Base-by-base conservation (phyloP, 1,284 basidiomycete genomes). In the Schizophyllum commune region DNA sequence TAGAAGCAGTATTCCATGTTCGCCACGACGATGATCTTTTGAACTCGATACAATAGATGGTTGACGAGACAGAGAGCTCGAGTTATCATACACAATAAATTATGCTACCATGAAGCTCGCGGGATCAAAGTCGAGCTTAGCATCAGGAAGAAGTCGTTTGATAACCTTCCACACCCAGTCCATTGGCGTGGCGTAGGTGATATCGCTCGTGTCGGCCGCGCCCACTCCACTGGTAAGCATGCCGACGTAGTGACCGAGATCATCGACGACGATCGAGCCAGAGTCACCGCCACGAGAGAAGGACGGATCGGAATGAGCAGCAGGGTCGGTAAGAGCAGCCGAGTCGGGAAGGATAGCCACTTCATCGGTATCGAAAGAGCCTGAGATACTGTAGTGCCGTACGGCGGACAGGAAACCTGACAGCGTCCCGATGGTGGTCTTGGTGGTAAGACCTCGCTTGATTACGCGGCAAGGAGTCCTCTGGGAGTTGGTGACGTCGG, bases 221-320 rank as follows among this genome's bases (percentile, higher is more conserved):
- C 67, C 67, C 21, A 57, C 56, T 27, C 67, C 65, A 58, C 68
- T 64, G 27, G 67, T 68, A 56, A 69, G 60, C 17, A 64, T 58
- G 27, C 63, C 65, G 54, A 68, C 55, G 59, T 66, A 63, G 0
- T 58, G 20, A 33, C 62, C 58, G 17, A 55, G n/a, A 58, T 62
- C 52, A 65, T 27, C 59, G 64, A 67, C 71, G 61, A 77, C 68
- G 39, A 70, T 20, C 39, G 75, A 62, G 55, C 75, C 77, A 66
- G 73, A 75, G 66, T 77, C 75, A 7, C 76, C 75, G 15, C 68
- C 60, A 39, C 60, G 66, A 58, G 74, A 76, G 70, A 77, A 77
- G 1, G 65, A 66, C 47, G 72, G 58, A 32, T 65, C 65, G 59
- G 71, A n/a, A n/a, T n/a, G n/a, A n/a, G n/a, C n/a, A n/a, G n/a